Percentiles rank a stretch among this genome's conserved stretches.
Conservation (phyloP, 2,329 filamentous ascomycete species). For the Trichoderma sp. region DNA sequence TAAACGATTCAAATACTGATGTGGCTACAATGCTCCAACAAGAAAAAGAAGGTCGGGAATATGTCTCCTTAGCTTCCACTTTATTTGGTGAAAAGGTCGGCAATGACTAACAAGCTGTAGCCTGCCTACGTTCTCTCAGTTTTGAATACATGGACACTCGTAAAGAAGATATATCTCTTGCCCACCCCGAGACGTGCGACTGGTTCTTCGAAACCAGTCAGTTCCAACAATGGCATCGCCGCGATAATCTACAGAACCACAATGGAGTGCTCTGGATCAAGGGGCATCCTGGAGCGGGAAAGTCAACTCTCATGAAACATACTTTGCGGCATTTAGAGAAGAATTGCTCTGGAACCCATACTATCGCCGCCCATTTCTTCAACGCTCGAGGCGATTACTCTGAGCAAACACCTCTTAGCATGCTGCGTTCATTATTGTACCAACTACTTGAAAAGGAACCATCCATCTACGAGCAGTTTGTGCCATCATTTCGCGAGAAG, state of each 20-base stretch:
- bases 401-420: background rate
- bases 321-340: background rate
- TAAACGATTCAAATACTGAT: background rate
- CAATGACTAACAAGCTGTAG: background rate
- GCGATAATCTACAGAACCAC: background rate
- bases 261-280: background rate
- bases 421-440: background rate
- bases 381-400: background rate
- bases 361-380: background rate
- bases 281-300: background rate
- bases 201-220: background rate
- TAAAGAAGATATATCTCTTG: background rate
- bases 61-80: background rate
- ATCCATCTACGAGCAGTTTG: background rate
- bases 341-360: rapidly evolving
- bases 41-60: background rate
- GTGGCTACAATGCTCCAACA: background rate
- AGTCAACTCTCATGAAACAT: background rate
- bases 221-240: background rate
- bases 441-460: background rate
- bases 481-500: background rate
- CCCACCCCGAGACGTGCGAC: background rate
- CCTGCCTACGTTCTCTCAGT: background rate
- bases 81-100: background rate
- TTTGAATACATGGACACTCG: background rate